Conservation (phyloP, 208 protist genomes). For the Trypanosoma cruzi region DNA sequence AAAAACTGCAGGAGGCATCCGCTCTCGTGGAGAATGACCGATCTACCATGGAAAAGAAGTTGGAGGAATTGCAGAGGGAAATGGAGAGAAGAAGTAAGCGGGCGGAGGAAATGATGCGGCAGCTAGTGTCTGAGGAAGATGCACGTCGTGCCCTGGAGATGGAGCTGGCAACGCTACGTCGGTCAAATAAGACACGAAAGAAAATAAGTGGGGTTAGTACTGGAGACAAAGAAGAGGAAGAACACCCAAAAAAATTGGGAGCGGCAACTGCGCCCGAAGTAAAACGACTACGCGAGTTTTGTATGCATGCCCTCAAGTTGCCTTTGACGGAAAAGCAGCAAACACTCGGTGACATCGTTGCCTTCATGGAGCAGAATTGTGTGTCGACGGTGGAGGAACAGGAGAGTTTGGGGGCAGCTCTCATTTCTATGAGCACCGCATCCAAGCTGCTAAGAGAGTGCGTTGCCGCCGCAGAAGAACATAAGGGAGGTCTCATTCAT, state of each 20-base stretch:
- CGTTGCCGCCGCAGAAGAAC: constrained; percentile 6
- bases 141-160: constrained; percentile 11
- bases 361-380: constrained; percentile 17
- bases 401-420: constrained; percentile 4
- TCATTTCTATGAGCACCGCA: constrained; percentile 20
- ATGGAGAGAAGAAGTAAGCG: constrained; percentile 9
- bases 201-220: neutral
- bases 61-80: constrained; percentile 20
- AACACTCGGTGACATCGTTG: constrained; percentile 17
- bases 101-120: constrained; percentile 21
- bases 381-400: neutral
- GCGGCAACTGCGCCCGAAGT: neutral
- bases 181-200: neutral
- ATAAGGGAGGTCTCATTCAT: neutral
- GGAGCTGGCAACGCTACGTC: constrained; percentile 2
- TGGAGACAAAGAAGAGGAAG: neutral
- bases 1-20: neutral
- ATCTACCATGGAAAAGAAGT: constrained; percentile 6
- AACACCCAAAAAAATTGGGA: neutral
- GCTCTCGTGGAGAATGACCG: neutral
- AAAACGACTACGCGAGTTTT: constrained; percentile 17
- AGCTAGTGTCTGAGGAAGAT: constrained; percentile 25
- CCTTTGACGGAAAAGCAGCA: constrained; percentile 16
- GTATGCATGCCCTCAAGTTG: constrained; percentile 3
- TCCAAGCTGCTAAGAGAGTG: constrained; percentile 14